Conservation (phyloP, 345 rosid species). For the Streptanthus diversifolius region DNA sequence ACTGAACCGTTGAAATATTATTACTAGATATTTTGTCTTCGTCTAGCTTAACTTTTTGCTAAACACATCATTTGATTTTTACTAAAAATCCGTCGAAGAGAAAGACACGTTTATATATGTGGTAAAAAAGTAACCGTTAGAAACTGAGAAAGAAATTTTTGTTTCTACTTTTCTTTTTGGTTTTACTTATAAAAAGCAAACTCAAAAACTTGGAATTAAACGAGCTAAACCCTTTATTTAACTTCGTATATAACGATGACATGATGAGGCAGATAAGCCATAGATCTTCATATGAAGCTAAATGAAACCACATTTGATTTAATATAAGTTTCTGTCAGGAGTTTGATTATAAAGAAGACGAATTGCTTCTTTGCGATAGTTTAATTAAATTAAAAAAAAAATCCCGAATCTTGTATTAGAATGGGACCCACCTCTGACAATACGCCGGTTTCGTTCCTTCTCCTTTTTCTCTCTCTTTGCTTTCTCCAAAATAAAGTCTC, state of each 20-base stretch:
- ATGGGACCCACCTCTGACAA: conserved; percentile 57
- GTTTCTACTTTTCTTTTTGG: background rate
- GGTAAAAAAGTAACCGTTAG: conserved; percentile 21
- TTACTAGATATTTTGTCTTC: background rate
- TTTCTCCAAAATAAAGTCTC: conserved; percentile 6
- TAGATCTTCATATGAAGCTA: background rate
- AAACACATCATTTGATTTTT: background rate
- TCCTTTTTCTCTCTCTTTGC: conserved; percentile 2
- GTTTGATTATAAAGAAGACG: background rate
- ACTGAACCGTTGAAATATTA: background rate
- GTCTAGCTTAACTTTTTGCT: background rate
- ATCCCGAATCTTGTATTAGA: conserved; percentile 38
- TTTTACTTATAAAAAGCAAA: background rate
- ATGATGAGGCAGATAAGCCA: background rate
- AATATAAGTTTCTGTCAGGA: background rate
- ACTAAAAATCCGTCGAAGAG: background rate
- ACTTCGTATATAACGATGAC: conserved; percentile 8
- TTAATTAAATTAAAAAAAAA: background rate
- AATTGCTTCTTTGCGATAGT: background rate
- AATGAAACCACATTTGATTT: background rate
- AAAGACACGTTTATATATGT: background rate
- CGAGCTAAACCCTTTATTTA: background rate
- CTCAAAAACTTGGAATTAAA: background rate
- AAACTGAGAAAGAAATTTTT: background rate
- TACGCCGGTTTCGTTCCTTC: conserved; percentile 55